These are phyloP conservation scores for Volvox africanus DNA, from an alignment of 139 green algal species.

Conservation along the genomic window DNA sequence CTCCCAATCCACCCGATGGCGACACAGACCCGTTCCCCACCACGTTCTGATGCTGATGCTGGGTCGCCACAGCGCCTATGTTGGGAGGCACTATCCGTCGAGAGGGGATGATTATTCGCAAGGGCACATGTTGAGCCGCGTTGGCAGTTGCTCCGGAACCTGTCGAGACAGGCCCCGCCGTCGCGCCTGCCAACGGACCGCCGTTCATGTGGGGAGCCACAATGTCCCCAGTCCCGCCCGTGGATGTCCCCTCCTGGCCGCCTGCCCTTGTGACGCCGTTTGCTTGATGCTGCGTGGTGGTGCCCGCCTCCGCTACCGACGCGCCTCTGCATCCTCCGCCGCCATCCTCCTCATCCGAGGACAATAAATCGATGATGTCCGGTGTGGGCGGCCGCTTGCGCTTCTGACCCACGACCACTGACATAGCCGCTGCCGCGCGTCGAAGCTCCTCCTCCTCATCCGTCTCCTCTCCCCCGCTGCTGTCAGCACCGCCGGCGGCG, in stretches of 20 bases:
- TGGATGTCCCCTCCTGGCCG: neutral
- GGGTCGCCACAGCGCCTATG: neutral
- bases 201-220: neutral
- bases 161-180: no score
- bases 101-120: neutral
- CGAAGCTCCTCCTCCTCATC: slow-evolving; percentile 62
- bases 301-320: neutral
- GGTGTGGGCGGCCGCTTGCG: slow-evolving; percentile 33
- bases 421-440: slow-evolving; percentile 42
- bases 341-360: slow-evolving; percentile 50
- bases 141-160: neutral
- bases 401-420: slow-evolving; percentile 16
- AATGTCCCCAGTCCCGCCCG: neutral
- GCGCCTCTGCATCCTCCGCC: neutral
- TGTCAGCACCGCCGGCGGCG: neutral
- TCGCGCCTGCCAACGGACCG: no score
- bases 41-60: no score
- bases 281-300: no score
- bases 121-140: neutral
- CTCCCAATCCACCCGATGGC: neutral
- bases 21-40: neutral
- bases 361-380: slow-evolving; percentile 17
- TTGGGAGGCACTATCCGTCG: neutral
- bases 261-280: neutral
- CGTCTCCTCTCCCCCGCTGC: slow-evolving; percentile 43